These are phyloP conservation scores for Aethionema arabicum DNA, from an alignment of 345 rosid species.

Conservation along the genomic window DNA sequence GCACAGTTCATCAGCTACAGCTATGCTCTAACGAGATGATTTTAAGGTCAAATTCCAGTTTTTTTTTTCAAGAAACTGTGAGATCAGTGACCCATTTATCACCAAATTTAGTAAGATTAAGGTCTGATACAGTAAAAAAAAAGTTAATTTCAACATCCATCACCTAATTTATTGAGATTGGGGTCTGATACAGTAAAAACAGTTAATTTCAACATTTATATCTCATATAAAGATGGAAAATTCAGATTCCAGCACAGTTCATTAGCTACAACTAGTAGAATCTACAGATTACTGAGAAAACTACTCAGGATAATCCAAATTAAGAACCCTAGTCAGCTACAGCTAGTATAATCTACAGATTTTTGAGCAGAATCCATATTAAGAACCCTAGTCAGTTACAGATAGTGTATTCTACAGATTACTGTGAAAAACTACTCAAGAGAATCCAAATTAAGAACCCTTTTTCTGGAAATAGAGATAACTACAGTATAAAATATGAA, in stretches of 20 bases:
- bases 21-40: too few species aligned
- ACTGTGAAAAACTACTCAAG: background rate
- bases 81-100: background rate
- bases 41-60: too few species aligned
- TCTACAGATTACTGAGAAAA: background rate
- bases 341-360: too few species aligned
- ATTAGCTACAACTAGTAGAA: background rate
- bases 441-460: conserved; percentile 14
- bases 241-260: background rate
- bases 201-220: background rate
- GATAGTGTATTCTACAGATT: background rate
- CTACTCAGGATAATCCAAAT: conserved; percentile 14
- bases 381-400: background rate
- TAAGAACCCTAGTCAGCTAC: background rate
- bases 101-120: background rate
- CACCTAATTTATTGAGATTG: conserved; percentile 15
- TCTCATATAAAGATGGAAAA: conserved; percentile 4
- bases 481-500: conserved; percentile 8
- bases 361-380: conserved; percentile 12
- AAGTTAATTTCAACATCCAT: background rate
- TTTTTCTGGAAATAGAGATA: background rate
- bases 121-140: background rate
- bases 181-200: conserved; percentile 16
- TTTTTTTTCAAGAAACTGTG: too few species aligned
- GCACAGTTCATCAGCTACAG: background rate